Base-by-base conservation (phyloP, 495 filamentous ascomycete genomes). In the Ramalina peruviana region DNA sequence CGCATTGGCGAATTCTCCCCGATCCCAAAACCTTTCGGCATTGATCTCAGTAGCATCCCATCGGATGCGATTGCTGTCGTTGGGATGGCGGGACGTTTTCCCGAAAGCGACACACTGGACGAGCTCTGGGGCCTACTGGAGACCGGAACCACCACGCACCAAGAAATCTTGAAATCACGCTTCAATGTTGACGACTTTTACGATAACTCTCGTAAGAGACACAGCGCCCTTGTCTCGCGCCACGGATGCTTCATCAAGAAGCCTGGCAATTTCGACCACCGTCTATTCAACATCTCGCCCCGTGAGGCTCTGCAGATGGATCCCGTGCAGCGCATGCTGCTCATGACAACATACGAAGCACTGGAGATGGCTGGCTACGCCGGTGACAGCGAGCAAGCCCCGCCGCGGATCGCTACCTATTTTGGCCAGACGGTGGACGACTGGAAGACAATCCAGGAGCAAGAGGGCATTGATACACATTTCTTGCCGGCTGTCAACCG, bases 401-500 rank as follows among this genome's bases (percentile, higher is more conserved):
- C 49, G 19, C 72, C 83, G 51, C 76, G 85, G 1, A 79, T 89
- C 40, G 85, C 82, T 7, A 84, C 80, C 15, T 90, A 84, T 54
- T 85, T 85, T 58, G 86, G 85, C 16, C 80, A 86, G 59, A 82
- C 83, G 0, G 81, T 77, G 12, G 83, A 88, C 48, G 86, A 90
- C 49, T 89, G 79, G 72, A 76, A 78, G 53, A 83, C 88, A 55
- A 76, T 85, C 44, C 85, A 86, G 55, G 74, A 76, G 16, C 74
- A 73, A 2, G 73, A 88, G 53, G 78, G 86, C 44, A 74, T 89
- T 30, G 82, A 86, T 59, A 87, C 82, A 1, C 88, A 90, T 60
- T 86, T 70, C 66, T 84, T 87, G 55, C 80, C 85, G 0, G 85
- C 85, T 39, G 81, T 77, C 55, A 72, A 78, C 4, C 74, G 83